These are phyloP conservation scores for Panaeolus papilionaceus DNA, from an alignment of 768 basidiomycete species.

Conservation along the genomic window DNA sequence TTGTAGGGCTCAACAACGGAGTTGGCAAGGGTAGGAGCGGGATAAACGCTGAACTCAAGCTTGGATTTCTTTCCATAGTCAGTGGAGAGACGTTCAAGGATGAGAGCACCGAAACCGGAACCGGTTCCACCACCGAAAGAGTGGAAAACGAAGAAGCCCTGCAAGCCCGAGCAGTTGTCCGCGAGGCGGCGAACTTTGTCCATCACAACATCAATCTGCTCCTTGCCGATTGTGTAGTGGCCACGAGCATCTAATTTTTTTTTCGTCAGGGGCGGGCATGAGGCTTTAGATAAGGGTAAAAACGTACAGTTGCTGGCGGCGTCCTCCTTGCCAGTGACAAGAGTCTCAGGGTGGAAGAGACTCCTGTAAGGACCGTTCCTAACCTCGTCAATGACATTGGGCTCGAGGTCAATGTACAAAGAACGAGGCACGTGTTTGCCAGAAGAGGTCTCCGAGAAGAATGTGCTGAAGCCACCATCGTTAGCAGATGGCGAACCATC, in stretches of 20 bases:
- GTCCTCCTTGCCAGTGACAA: constrained; percentile 98
- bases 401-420: constrained; percentile 96
- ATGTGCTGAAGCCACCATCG: constrained; percentile 96
- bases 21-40: constrained; percentile 91
- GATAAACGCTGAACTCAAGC: constrained; percentile 98
- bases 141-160: constrained; percentile 99
- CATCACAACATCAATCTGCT: constrained; percentile 95
- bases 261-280: constrained; percentile 5
- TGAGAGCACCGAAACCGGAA: constrained; percentile 97
- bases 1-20: constrained; percentile 99
- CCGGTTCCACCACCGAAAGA: constrained; percentile 99
- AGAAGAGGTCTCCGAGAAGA: constrained; percentile 97
- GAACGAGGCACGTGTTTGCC: constrained; percentile 98
- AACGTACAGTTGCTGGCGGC: constrained; percentile 96
- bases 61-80: constrained; percentile 99
- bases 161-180: constrained; percentile 97
- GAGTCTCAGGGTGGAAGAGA: constrained; percentile 99
- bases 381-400: constrained; percentile 98
- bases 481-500: constrained; percentile 77
- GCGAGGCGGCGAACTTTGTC: constrained; percentile 96
- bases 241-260: constrained; percentile 85
- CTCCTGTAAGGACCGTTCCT: constrained; percentile 94
- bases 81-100: constrained; percentile 95
- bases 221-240: constrained; percentile 99
- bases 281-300: neutral